Evolutionary conservation across 768 basidiomycete genomes (phyloP), one percentile per base, ranked within the genome.

Genomic region (Psilocybe azurescens): DNA sequence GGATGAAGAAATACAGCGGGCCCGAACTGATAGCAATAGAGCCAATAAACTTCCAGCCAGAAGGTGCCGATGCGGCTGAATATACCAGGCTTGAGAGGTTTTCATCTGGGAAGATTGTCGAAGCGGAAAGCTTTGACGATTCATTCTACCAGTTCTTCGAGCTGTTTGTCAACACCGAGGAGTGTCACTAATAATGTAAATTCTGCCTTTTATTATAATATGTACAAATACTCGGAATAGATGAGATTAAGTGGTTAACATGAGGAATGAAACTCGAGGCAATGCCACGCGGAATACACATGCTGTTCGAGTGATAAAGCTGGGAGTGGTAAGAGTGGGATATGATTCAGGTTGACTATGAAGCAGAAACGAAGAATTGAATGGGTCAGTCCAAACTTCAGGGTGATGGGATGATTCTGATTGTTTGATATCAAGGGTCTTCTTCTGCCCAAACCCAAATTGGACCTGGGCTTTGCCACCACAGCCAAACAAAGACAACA

Each of bases 371-470:
- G 61, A 18, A 60, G 65, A 60, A 69, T 72, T 44, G 64, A 65
- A 63, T 75, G 74, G 79, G 79, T 79, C 63, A 70, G 72, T 44
- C 18, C 16, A 50, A 41, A 38, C 50, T 36, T 39, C 44, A 48
- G 41, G 51, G 39, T 53, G 57, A 56, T 60, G 51, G 62, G 63
- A 69, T 57, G 62, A 61, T 47, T 61, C 62, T 52, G 51, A 30
- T 30, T 24, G 48, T 30, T 50, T 30, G 48, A 24, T 24, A 53
- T 24, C 16, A 11, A 69, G 80, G 78, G 73, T 73, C 73, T 81
- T 67, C 73, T 87, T 61, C 70, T 83, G 70, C 84, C 85, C 73
- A 82, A 78, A 74, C 85, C 84, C 32, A 78, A 79, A 73, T 75
- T 83, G 76, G 75, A 76, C 55, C 66, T 73, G 61, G 60, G 58